These are phyloP conservation scores for Dacryopinax primogenitus DNA, from an alignment of 768 basidiomycete species.

Conservation along the genomic window DNA sequence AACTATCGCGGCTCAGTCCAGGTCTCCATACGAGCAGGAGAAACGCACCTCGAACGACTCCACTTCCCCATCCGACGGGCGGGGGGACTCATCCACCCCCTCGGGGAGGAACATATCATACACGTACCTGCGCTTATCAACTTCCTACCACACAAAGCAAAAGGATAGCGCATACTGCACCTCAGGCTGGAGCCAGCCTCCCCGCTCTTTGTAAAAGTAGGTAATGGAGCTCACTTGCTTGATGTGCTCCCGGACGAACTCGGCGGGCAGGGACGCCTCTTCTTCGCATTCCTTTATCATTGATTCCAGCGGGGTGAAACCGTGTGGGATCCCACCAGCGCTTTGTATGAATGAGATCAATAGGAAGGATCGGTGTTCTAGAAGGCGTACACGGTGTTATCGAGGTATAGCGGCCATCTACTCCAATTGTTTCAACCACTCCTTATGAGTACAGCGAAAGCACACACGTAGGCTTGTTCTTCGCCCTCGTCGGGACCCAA, in stretches of 20 bases:
- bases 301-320: constrained; percentile 55
- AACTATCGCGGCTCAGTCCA: constrained; percentile 38
- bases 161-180: constrained; percentile 45
- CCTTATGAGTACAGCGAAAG: neutral
- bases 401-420: constrained; percentile 75
- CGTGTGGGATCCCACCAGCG: constrained; percentile 82
- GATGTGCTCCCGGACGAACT: constrained; percentile 47
- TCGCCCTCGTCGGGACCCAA: constrained; percentile 80
- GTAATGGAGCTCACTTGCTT: constrained; percentile 56
- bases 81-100: constrained; percentile 39
- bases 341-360: constrained; percentile 9
- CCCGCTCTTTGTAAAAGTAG: constrained; percentile 64
- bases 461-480: constrained; percentile 77
- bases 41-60: constrained; percentile 71
- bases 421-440: neutral
- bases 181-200: constrained; percentile 79
- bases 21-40: no score
- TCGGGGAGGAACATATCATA: constrained; percentile 69
- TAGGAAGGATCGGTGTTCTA: neutral
- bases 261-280: constrained; percentile 69
- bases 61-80: constrained; percentile 86
- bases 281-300: constrained; percentile 87
- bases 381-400: constrained; percentile 51
- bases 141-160: neutral
- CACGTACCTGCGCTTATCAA: constrained; percentile 43